These are phyloP conservation scores for Pythium aristosporum DNA, from an alignment of 352 stramenopile species.

Conservation along the genomic window DNA sequence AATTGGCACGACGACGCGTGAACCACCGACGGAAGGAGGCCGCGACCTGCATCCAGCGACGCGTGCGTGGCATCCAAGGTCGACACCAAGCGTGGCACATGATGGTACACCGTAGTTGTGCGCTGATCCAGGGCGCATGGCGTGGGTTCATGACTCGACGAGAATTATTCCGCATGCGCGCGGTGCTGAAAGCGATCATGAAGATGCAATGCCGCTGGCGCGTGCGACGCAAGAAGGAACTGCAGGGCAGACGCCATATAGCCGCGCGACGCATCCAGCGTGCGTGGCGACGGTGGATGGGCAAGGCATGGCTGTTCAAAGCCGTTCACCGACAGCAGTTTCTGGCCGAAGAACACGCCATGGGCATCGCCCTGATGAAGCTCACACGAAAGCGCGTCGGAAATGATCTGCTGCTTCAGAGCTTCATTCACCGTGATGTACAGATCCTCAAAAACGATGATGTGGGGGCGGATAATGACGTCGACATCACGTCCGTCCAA, in stretches of 20 bases:
- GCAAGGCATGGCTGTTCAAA: slow-evolving; percentile 35
- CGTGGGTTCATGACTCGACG: slow-evolving; percentile 45
- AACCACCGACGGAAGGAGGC: slow-evolving; percentile 34
- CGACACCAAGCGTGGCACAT: slow-evolving; percentile 36
- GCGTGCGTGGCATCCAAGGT: slow-evolving; percentile 50
- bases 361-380: slow-evolving; percentile 52
- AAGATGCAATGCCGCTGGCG: slow-evolving; percentile 53
- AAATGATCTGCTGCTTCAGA: slow-evolving; percentile 66
- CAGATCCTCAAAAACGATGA: slow-evolving; percentile 22
- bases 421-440: slow-evolving; percentile 45
- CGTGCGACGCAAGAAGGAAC: slow-evolving; percentile 31
- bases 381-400: slow-evolving; percentile 42
- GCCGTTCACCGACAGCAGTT: slow-evolving; percentile 49
- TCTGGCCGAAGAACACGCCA: slow-evolving; percentile 47
- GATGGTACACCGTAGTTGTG: slow-evolving; percentile 41
- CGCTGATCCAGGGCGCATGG: slow-evolving; percentile 57
- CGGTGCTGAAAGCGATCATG: slow-evolving; percentile 44
- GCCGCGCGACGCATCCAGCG: slow-evolving; percentile 44
- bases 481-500: slow-evolving; percentile 33
- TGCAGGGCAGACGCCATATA: slow-evolving; percentile 21
- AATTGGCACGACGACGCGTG: slow-evolving; percentile 29
- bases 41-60: slow-evolving; percentile 58
- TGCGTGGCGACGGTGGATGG: slow-evolving; percentile 36
- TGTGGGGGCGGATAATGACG: slow-evolving; percentile 3
- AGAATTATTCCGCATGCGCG: slow-evolving; percentile 42